Percentiles rank a stretch among this genome's conserved stretches.
Conservation (phyloP, 1,284 basidiomycete genomes). For the Lentinula novae-zelandiae region DNA sequence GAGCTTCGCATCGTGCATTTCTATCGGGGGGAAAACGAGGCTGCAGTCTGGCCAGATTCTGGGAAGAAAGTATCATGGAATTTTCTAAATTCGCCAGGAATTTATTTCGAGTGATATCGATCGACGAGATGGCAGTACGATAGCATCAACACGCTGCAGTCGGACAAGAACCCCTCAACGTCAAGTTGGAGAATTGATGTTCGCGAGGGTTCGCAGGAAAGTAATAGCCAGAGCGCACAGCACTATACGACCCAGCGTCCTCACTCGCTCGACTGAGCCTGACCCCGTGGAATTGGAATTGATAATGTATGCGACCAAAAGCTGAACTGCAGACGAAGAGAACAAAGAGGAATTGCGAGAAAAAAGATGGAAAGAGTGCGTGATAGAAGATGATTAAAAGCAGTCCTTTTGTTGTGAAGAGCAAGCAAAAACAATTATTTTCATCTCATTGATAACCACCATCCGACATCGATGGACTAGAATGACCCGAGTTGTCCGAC, state of each 20-base stretch:
- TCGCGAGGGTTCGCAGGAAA: conserved; percentile 6
- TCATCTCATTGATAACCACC: conserved; percentile 40
- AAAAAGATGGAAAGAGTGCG: conserved; percentile 19
- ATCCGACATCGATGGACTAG: conserved; percentile 63
- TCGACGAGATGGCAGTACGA: conserved; percentile 15
- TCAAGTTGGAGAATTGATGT: conserved; percentile 41
- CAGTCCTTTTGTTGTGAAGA: conserved; percentile 9
- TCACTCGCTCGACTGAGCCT: conserved; percentile 10
- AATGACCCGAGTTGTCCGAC: conserved; percentile 61
- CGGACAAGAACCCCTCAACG: conserved; percentile 31
- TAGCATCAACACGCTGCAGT: conserved; percentile 26
- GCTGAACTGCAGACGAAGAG: conserved; percentile 20
- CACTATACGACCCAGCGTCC: conserved; percentile 32
- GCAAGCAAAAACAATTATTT: conserved; percentile 16
- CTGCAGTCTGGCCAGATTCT: conserved; percentile 3
- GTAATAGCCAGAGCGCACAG: conserved; percentile 24
- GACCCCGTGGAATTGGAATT: conserved; percentile 8
- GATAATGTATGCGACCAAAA: conserved; percentile 19
- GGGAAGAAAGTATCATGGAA: conserved; percentile 5
- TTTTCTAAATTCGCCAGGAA: conserved; percentile 15
- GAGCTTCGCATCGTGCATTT: background rate
- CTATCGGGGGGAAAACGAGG: conserved; percentile 2
- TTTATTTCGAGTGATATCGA: conserved; percentile 14
- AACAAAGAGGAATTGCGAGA: conserved; percentile 14
- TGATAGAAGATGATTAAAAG: conserved; percentile 15